These are phyloP conservation scores for Cicer pinnatifidum DNA, from an alignment of 306 rosid genomes.

Conservation along the genomic window DNA sequence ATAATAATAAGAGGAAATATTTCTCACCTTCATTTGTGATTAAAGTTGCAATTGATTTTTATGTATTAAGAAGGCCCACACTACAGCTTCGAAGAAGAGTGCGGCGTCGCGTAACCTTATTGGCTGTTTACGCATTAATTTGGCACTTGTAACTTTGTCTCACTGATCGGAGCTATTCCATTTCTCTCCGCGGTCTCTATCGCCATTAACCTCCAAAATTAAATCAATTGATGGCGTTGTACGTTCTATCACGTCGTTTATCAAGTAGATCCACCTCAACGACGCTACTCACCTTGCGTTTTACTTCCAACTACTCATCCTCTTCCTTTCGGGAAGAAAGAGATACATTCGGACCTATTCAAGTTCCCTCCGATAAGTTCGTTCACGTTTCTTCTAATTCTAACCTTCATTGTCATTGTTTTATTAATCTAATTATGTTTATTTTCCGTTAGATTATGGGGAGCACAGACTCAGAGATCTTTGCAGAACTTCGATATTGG, in stretches of 20 bases:
- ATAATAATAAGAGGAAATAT: no score
- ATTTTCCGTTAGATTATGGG: conserved; percentile 71
- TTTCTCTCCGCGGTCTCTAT: conserved; percentile 11
- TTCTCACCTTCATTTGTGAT: no score
- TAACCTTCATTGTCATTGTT: not conserved
- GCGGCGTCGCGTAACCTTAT: conserved; percentile 44
- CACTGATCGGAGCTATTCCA: not conserved
- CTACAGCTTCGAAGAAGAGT: not conserved
- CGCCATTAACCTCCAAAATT: not conserved
- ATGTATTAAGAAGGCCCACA: no score
- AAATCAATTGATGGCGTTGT: conserved; percentile 57
- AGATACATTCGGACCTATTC: conserved; percentile 94
- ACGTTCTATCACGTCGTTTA: conserved; percentile 64
- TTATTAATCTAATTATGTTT: not conserved
- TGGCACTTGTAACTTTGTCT: not conserved
- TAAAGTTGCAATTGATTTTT: no score
- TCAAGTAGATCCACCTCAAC: conserved; percentile 55
- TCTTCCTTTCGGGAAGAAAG: conserved; percentile 83
- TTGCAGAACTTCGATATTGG: conserved; percentile 95
- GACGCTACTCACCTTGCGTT: conserved; percentile 48
- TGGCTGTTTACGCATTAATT: conserved; percentile 24
- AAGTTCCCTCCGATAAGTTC: conserved; percentile 91
- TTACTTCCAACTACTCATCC: conserved; percentile 57
- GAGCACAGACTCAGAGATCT: conserved; percentile 96
- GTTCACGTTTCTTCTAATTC: conserved; percentile 17